These are phyloP conservation scores for Fusarium luffae DNA, from an alignment of 2,329 filamentous ascomycete genomes.

Conservation along the genomic window DNA sequence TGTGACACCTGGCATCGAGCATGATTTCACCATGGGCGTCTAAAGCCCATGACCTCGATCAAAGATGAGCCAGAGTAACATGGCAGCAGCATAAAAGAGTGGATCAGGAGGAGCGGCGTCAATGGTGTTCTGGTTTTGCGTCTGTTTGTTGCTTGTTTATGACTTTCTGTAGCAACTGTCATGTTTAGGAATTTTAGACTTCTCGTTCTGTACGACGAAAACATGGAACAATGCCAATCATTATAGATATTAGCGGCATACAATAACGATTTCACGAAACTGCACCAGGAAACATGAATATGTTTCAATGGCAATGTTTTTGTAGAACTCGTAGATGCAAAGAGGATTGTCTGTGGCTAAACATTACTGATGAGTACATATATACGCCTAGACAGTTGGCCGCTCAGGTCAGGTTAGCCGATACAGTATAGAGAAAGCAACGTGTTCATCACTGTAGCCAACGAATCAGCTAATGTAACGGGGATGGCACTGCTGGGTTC, in stretches of 20 bases:
- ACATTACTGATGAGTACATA: neutral
- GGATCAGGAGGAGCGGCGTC: conserved; percentile 34
- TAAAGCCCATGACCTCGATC: conserved; percentile 8
- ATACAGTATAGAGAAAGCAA: neutral
- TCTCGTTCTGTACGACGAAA: conserved; percentile 19
- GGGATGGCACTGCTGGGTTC: neutral
- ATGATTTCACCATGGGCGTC: conserved; percentile 44
- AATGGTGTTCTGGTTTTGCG: conserved; percentile 32
- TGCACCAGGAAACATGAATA: neutral
- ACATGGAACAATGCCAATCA: neutral
- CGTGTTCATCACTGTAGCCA: neutral
- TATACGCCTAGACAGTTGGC: too few relatives aligned
- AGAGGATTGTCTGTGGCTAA: neutral
- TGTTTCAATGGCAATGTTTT: neutral
- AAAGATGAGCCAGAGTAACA: neutral
- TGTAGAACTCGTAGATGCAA: neutral
- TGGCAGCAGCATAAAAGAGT: neutral
- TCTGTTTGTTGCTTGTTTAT: neutral
- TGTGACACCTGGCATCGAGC: conserved; percentile 86
- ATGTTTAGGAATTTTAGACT: conserved; percentile 24
- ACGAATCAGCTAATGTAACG: neutral
- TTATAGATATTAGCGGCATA: neutral
- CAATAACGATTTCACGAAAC: neutral
- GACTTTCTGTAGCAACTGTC: neutral
- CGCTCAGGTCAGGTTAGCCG: neutral